Evolutionary conservation across 495 filamentous ascomycete species (phyloP).

Genomic region (Podospora appendiculata): DNA sequence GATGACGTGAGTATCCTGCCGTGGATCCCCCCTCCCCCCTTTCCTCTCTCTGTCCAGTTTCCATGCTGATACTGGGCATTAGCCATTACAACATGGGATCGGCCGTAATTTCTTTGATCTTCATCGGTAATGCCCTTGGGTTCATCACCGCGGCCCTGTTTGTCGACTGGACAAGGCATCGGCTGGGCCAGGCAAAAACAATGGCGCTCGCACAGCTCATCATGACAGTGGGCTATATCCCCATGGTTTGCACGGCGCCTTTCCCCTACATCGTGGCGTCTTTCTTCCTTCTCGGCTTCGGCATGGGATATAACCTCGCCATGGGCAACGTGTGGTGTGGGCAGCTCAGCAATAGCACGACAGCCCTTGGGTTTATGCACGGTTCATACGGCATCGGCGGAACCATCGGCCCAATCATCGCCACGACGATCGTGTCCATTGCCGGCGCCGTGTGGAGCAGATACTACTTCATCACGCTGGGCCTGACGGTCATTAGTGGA

Average conservation of each 20-base stretch:
- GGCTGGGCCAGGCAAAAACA: constrained; percentile 56
- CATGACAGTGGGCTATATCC: constrained; percentile 46
- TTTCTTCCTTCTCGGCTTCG: constrained; percentile 62
- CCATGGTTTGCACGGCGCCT: constrained; percentile 58
- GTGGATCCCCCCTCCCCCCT: not conserved
- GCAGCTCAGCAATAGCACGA: constrained; percentile 55
- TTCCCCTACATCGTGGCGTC: constrained; percentile 57
- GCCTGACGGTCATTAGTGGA: constrained; percentile 42
- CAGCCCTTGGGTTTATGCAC: constrained; percentile 55
- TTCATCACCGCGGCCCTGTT: constrained; percentile 67
- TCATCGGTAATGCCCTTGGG: constrained; percentile 69
- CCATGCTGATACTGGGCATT: not conserved
- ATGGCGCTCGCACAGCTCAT: constrained; percentile 50
- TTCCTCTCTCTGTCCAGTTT: not conserved
- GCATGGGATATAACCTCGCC: constrained; percentile 58
- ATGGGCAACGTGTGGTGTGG: constrained; percentile 70
- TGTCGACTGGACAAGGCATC: constrained; percentile 47
- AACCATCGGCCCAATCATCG: constrained; percentile 59
- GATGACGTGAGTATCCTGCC: constrained; percentile 30
- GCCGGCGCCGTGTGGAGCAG: constrained; percentile 43
- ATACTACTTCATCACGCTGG: constrained; percentile 53
- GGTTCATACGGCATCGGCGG: constrained; percentile 70
- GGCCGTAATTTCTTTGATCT: constrained; percentile 68
- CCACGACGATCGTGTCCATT: constrained; percentile 52
- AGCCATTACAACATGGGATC: constrained; percentile 64